These are phyloP conservation scores for Colletotrichum incanum DNA, from an alignment of 2,329 filamentous ascomycete species.

Conservation along the genomic window DNA sequence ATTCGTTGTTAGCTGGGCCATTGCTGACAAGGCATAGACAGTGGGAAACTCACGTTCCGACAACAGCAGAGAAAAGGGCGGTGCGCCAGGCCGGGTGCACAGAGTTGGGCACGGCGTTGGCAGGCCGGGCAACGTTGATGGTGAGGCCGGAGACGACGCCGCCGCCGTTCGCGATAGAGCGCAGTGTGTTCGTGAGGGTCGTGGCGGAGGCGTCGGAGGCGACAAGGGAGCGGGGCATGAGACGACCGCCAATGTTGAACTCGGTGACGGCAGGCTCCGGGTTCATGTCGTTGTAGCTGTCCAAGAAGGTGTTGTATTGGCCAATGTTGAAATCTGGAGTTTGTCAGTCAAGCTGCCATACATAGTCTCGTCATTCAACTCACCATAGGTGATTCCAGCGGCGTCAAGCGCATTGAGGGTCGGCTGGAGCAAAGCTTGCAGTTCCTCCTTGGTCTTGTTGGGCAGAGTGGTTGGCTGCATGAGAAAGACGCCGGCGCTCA, in stretches of 20 bases:
- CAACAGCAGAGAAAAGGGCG: constrained; percentile 35
- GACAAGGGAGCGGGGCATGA: constrained; percentile 34
- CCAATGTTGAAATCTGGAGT: constrained; percentile 44
- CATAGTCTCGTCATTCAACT: background rate
- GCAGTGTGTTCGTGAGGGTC: constrained; percentile 5
- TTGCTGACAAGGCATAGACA: background rate
- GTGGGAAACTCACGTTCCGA: constrained; percentile 35
- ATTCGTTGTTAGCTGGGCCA: background rate
- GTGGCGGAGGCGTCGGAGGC: constrained; percentile 22
- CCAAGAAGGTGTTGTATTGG: constrained; percentile 48
- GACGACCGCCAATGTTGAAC: constrained; percentile 38
- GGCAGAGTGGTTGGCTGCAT: constrained; percentile 57
- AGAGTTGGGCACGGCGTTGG: constrained; percentile 41
- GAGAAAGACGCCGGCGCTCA: constrained; percentile 19
- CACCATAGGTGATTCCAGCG: constrained; percentile 47
- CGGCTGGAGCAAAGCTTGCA: constrained; percentile 58
- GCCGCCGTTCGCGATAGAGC: constrained; percentile 15
- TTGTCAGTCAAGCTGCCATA: background rate
- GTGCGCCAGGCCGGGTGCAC: constrained; percentile 46
- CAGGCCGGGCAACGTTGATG: constrained; percentile 33
- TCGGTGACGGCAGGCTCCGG: constrained; percentile 40
- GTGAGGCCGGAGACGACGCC: constrained; percentile 34
- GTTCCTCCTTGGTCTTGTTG: constrained; percentile 56
- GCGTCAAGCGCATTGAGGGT: constrained; percentile 51
- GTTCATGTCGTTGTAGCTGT: constrained; percentile 43